These are phyloP conservation scores for Solanum hybrid DNA, from an alignment of 305 asterid species.

Conservation along the genomic window DNA sequence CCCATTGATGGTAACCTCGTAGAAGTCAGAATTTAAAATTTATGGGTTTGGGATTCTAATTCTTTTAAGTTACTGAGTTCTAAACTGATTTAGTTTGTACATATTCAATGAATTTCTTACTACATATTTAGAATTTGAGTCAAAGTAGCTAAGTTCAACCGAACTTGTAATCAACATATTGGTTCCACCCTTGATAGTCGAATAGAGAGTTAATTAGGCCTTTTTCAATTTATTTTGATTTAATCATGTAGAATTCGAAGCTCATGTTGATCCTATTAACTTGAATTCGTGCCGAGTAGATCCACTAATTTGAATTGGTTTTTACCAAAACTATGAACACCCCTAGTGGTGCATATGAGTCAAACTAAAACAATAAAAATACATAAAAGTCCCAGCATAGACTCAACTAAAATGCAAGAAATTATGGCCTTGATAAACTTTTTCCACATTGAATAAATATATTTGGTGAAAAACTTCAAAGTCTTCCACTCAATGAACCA, in stretches of 20 bases:
- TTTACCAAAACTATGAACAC: not conserved
- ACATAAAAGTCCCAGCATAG: not conserved
- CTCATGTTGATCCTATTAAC: not conserved
- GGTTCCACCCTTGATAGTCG: not conserved
- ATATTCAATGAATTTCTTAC: not conserved
- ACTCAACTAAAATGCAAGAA: not conserved
- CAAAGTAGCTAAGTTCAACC: not conserved
- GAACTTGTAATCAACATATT: no score
- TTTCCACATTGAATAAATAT: not conserved
- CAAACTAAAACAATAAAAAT: not conserved
- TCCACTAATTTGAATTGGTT: not conserved
- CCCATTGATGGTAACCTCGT: not conserved
- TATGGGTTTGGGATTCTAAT: no score
- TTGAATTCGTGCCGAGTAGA: not conserved
- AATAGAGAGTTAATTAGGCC: not conserved
- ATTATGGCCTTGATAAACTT: not conserved
- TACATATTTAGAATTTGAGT: not conserved
- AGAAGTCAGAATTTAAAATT: not conserved
- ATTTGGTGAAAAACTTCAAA: not conserved
- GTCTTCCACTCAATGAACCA: not conserved
- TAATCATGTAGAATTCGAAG: not conserved
- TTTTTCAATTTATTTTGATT: no score
- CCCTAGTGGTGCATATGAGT: not conserved
- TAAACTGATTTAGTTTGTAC: not conserved
- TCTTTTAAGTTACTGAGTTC: not conserved